phyloP scores from a whole-genome alignment of 2,329 filamentous ascomycete genomes.

The Orbilia ellipsospora region DNA sequence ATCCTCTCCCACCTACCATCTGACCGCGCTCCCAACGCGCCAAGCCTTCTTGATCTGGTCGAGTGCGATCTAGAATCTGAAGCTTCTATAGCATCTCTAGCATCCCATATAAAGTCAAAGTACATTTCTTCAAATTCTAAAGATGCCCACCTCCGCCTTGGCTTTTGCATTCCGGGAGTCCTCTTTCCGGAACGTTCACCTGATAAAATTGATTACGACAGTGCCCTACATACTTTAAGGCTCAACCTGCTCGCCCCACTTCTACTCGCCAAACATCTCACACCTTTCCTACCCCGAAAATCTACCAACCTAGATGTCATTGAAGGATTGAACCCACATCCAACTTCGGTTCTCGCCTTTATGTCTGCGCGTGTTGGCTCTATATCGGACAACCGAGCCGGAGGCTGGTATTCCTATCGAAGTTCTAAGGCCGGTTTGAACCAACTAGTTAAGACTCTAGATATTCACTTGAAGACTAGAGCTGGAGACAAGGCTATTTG shows the following conservation, averaged over 20 bases:
- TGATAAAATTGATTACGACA: conserved; percentile 70
- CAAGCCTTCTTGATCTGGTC: conserved; percentile 70
- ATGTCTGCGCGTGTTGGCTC: conserved; percentile 83
- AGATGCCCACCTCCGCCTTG: conserved; percentile 73
- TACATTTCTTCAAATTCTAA: conserved; percentile 66
- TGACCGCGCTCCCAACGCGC: conserved; percentile 63
- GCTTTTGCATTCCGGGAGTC: conserved; percentile 76
- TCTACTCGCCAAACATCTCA: conserved; percentile 80
- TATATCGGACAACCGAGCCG: conserved; percentile 71
- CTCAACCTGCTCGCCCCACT: conserved; percentile 80
- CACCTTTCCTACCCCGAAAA: conserved; percentile 74
- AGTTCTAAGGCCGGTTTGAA: conserved; percentile 79
- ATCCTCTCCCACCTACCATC: conserved; percentile 67
- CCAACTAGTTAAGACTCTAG: conserved; percentile 76
- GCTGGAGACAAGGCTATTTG: conserved; percentile 72
- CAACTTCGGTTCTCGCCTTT: conserved; percentile 74
- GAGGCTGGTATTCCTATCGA: conserved; percentile 86
- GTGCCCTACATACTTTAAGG: conserved; percentile 75
- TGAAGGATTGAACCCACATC: conserved; percentile 13
- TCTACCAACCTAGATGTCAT: conserved; percentile 60
- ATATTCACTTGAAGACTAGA: conserved; percentile 71
- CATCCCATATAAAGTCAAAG: conserved; percentile 57
- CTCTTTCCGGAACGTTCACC: conserved; percentile 79
- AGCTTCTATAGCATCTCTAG: conserved; percentile 64
- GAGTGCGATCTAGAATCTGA: conserved; percentile 72